Conservation (phyloP, 257 asterid genomes). For the Perilla frutescens region DNA sequence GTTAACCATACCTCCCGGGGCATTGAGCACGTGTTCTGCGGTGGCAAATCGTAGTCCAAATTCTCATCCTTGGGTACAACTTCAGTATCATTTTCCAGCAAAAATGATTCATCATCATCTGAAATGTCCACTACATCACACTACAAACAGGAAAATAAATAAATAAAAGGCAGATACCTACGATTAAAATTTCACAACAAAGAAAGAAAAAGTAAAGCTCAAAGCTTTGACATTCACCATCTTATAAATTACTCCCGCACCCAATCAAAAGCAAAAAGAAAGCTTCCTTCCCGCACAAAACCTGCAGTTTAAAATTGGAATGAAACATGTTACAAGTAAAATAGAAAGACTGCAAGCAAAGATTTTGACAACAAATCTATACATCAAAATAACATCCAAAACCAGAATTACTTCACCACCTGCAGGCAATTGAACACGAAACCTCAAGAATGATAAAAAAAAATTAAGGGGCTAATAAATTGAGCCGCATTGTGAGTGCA, state of each 20-base stretch:
- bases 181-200: neutral
- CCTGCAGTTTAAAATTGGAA: slow-evolving; percentile 30
- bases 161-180: slow-evolving; percentile 9
- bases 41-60: slow-evolving; percentile 48
- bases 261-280: slow-evolving; percentile 24
- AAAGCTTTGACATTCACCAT: slow-evolving; percentile 40
- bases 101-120: slow-evolving; percentile 55
- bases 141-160: slow-evolving; percentile 29
- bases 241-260: slow-evolving; percentile 16
- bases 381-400: neutral
- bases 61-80: slow-evolving; percentile 65
- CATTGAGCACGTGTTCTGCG: slow-evolving; percentile 35
- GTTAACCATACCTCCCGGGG: slow-evolving; percentile 49
- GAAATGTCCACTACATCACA: slow-evolving; percentile 57
- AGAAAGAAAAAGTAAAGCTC: slow-evolving; percentile 8
- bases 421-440: slow-evolving; percentile 14
- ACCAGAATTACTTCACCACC: neutral
- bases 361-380: neutral
- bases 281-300: slow-evolving; percentile 5
- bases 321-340: neutral
- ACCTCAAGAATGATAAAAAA: neutral
- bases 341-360: neutral
- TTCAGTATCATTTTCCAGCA: slow-evolving; percentile 41
- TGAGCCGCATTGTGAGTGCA: slow-evolving; percentile 21
- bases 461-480: neutral